phyloP scores from a whole-genome alignment of 2,329 filamentous ascomycete species.

The Aspergillus neotritici region DNA sequence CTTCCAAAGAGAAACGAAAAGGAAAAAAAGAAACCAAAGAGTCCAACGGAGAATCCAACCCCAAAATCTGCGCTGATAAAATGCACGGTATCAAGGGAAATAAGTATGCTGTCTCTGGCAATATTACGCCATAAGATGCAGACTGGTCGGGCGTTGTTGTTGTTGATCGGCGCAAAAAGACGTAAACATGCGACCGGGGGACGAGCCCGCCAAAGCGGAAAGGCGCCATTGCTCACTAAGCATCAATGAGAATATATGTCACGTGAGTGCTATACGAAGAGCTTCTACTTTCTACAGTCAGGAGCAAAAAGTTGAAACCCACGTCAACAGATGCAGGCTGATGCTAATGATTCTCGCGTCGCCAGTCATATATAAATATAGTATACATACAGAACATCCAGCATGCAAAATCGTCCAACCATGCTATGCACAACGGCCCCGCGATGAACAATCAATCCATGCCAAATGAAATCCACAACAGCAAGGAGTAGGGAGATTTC shows the following conservation, averaged over 20 bases:
- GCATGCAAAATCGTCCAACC: conserved; percentile 25
- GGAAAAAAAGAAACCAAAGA: background rate
- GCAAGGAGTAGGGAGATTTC: conserved; percentile 35
- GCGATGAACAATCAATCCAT: conserved; percentile 18
- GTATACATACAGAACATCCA: conserved; percentile 14
- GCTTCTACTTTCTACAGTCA: no score
- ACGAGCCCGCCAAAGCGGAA: conserved; percentile 17
- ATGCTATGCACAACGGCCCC: conserved; percentile 27
- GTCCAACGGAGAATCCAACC: background rate
- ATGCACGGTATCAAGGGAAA: background rate
- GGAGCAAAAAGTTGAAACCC: no score
- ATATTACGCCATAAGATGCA: conserved; percentile 4
- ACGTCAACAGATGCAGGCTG: conserved; percentile 18
- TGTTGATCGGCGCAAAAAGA: conserved; percentile 14
- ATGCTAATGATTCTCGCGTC: conserved; percentile 11
- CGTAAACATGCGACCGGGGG: conserved; percentile 22
- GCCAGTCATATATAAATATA: conserved; percentile 26
- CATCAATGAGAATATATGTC: conserved; percentile 1
- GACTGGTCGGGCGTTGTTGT: background rate
- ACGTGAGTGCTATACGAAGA: background rate
- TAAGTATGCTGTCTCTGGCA: background rate
- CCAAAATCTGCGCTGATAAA: conserved; percentile 6
- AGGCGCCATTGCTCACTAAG: conserved; percentile 5
- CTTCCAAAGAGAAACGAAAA: background rate
- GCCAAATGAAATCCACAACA: conserved; percentile 15